phyloP scores from a whole-genome alignment of 2,329 filamentous ascomycete species.

The Lachnellula occidentalis region DNA sequence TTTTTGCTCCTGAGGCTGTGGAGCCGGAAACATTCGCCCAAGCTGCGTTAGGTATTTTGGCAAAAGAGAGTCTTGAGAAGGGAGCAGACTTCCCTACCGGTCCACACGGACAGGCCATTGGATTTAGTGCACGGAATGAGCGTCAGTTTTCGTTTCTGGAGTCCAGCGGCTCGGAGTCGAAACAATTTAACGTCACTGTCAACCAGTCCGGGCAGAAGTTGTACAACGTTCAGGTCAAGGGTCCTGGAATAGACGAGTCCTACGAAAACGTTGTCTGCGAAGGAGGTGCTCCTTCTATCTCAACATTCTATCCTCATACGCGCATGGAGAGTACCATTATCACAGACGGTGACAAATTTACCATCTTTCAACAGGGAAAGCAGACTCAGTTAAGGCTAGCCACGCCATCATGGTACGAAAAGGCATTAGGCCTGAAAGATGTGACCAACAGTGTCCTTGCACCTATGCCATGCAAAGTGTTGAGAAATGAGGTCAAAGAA shows the following conservation, averaged over 20 bases:
- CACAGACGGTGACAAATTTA: constrained; percentile 54
- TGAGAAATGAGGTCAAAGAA: constrained; percentile 80
- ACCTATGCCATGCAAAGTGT: constrained; percentile 96
- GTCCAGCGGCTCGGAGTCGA: constrained; percentile 6
- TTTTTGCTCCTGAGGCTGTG: constrained; percentile 62
- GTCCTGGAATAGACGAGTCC: constrained; percentile 37
- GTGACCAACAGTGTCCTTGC: constrained; percentile 76
- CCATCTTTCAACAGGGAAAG: constrained; percentile 67
- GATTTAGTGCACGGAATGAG: constrained; percentile 36
- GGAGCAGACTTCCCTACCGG: constrained; percentile 23
- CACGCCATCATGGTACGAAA: constrained; percentile 74
- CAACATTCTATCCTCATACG: constrained; percentile 75
- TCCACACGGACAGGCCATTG: constrained; percentile 44
- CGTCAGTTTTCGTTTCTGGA: constrained; percentile 26
- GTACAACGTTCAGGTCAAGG: constrained; percentile 40
- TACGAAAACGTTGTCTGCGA: constrained; percentile 41
- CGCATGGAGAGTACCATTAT: constrained; percentile 77
- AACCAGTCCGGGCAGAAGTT: constrained; percentile 30
- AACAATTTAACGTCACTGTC: constrained; percentile 22
- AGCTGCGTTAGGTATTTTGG: constrained; percentile 72
- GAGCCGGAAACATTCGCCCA: constrained; percentile 76
- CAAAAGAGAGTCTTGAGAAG: constrained; percentile 39
- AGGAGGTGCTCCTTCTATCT: constrained; percentile 45
- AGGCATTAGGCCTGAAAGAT: constrained; percentile 79
- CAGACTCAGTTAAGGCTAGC: constrained; percentile 55